phyloP scores from a whole-genome alignment of 1,284 basidiomycete species.

The Cryptococcus sp. region DNA sequence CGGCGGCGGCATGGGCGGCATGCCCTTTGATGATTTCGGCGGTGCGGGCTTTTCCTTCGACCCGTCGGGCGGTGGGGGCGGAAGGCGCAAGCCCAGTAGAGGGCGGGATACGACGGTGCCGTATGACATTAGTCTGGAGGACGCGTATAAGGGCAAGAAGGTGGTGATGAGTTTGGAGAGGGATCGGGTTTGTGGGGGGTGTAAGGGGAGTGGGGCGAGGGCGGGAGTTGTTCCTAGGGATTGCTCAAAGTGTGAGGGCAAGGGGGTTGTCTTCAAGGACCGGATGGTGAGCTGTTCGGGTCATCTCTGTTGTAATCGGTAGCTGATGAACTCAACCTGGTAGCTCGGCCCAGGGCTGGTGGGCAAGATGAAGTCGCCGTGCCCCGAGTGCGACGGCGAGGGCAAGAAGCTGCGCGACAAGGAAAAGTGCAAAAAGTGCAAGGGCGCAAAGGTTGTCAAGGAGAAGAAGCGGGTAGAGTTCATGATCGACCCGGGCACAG shows the following conservation, averaged over 20 bases:
- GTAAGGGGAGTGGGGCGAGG: conserved; percentile 82
- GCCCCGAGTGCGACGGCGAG: conserved; percentile 73
- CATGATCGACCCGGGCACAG: conserved; percentile 82
- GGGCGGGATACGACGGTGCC: conserved; percentile 69
- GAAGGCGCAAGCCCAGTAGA: conserved; percentile 51
- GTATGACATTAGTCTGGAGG: conserved; percentile 84
- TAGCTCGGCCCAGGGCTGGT: conserved; percentile 50
- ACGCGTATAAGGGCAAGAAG: conserved; percentile 86
- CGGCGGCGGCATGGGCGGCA: conserved; percentile 47
- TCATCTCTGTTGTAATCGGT: neutral
- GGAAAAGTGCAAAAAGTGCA: conserved; percentile 94
- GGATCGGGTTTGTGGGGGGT: conserved; percentile 71
- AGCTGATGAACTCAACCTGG: neutral
- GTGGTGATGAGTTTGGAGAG: conserved; percentile 88
- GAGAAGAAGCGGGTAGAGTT: conserved; percentile 87
- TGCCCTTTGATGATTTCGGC: conserved; percentile 55
- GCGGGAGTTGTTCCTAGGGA: conserved; percentile 73
- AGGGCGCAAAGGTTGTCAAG: conserved; percentile 76
- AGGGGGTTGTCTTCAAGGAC: conserved; percentile 49
- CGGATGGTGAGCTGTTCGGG: conserved; percentile 40
- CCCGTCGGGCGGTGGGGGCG: conserved; percentile 53
- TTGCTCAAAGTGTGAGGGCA: conserved; percentile 79
- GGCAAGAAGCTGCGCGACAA: conserved; percentile 83
- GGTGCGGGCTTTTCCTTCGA: conserved; percentile 14
- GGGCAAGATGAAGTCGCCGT: conserved; percentile 56